Percentiles rank a stretch among this genome's conserved stretches.
Evolutionary conservation across 75 land plant species (phyloP).

Genomic region (Selaginella moellendorffii): DNA sequence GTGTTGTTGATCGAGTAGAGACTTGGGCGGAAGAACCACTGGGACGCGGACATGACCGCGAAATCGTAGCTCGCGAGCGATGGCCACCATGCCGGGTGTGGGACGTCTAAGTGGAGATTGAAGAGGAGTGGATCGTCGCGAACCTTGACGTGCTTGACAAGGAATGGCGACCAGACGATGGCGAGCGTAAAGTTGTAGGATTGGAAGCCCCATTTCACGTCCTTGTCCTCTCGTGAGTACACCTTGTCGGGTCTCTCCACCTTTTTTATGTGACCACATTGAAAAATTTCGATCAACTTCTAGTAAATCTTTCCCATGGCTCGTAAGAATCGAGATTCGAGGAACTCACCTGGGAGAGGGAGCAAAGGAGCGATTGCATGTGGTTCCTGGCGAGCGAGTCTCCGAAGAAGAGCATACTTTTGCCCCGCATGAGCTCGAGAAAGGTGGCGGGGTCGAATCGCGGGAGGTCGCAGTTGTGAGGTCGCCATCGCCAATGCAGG

Average conservation of each 20-base stretch:
- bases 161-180: conserved; percentile 6
- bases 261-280: not conserved
- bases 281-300: too few species aligned
- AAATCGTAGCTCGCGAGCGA: not conserved
- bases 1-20: not conserved
- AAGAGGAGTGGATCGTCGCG: not conserved
- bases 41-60: not conserved
- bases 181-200: conserved; percentile 9
- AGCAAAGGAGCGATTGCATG: conserved; percentile 10
- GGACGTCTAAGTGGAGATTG: not conserved
- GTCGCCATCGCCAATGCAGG: not conserved
- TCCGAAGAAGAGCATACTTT: not conserved
- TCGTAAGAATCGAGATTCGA: too few species aligned
- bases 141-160: conserved; percentile 1
- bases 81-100: not conserved
- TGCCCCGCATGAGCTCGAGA: not conserved
- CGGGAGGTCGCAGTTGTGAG: not conserved
- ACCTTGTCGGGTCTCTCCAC: not conserved
- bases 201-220: conserved; percentile 2
- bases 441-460: not conserved
- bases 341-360: not conserved
- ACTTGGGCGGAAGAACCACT: conserved; percentile 3
- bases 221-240: not conserved
- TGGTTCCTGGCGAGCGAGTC: conserved; percentile 5
- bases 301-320: not conserved